Percentiles rank a stretch among this genome's conserved stretches.
These are phyloP conservation scores for Arxiozyma bovina DNA, from an alignment of 1,139 yeast genomes.

Conservation along the genomic window DNA sequence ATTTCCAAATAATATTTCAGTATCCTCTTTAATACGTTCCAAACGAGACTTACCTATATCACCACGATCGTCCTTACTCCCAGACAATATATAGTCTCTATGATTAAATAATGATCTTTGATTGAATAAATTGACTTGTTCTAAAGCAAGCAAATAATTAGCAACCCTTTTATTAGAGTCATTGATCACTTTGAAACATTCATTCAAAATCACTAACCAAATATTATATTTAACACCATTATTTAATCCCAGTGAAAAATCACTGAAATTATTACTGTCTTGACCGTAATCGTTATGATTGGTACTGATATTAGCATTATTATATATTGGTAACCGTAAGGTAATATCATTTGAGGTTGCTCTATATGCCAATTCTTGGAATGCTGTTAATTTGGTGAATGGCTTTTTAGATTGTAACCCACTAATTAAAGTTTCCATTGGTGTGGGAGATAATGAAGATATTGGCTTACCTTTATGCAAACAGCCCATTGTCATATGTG, in stretches of 20 bases:
- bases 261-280: constrained; percentile 16
- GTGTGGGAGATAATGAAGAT: constrained; percentile 60
- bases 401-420: constrained; percentile 55
- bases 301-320: constrained; percentile 16
- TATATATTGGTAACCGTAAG: constrained; percentile 47
- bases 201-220: constrained; percentile 54
- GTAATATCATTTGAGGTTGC: constrained; percentile 44
- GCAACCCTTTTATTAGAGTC: constrained; percentile 24
- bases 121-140: constrained; percentile 9
- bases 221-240: constrained; percentile 33
- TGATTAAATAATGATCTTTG: neutral
- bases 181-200: constrained; percentile 47
- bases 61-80: neutral
- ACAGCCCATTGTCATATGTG: constrained; percentile 79
- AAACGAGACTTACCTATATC: neutral
- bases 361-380: constrained; percentile 60
- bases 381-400: constrained; percentile 58
- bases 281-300: neutral
- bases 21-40: constrained; percentile 5
- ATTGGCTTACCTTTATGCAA: constrained; percentile 63
- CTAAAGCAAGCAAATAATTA: constrained; percentile 20
- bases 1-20: constrained; percentile 3
- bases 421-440: constrained; percentile 60
- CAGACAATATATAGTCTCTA: neutral
- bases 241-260: constrained; percentile 10